phyloP scores from a whole-genome alignment of 352 stramenopile species.

The Globisporangium sylvaticum region DNA sequence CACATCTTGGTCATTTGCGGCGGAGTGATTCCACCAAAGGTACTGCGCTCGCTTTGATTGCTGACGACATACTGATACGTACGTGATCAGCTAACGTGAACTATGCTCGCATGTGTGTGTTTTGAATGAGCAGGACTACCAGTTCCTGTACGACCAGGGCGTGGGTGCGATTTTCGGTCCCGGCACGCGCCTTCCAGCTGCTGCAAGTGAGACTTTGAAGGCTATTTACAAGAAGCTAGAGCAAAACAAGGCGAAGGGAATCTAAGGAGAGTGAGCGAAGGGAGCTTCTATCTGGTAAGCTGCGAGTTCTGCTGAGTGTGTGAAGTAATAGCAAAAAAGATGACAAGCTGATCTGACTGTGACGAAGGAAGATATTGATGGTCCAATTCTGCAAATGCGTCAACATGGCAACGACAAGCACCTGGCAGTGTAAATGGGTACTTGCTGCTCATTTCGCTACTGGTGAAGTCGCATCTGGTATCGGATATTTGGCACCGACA shows the following conservation, averaged over 20 bases:
- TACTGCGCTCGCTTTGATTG: neutral
- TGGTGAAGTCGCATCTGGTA: neutral
- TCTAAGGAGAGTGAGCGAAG: slow-evolving; percentile 16
- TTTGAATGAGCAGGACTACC: slow-evolving; percentile 83
- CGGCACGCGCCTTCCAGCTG: slow-evolving; percentile 89
- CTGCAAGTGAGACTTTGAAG: slow-evolving; percentile 52
- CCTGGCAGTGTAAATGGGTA: neutral
- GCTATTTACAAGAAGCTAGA: slow-evolving; percentile 55
- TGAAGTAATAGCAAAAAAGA: neutral
- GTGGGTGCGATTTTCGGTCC: slow-evolving; percentile 94
- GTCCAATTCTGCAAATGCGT: neutral
- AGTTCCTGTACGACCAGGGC: slow-evolving; percentile 92
- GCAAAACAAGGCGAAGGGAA: slow-evolving; percentile 34
- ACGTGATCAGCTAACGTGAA: neutral
- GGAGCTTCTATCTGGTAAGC: neutral
- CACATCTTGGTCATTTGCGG: slow-evolving; percentile 94
- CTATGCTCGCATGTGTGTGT: neutral
- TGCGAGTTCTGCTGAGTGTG: slow-evolving; percentile 1
- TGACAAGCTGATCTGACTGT: neutral
- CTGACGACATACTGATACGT: neutral
- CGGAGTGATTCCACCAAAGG: slow-evolving; percentile 93
- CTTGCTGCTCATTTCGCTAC: neutral
- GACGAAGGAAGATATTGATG: neutral
- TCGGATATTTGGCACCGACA: neutral
- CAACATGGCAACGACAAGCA: neutral